Evolutionary conservation across 2,329 filamentous ascomycete genomes (phyloP), one percentile per base, ranked within the genome.

Genomic region (Epichloe coenophiala): DNA sequence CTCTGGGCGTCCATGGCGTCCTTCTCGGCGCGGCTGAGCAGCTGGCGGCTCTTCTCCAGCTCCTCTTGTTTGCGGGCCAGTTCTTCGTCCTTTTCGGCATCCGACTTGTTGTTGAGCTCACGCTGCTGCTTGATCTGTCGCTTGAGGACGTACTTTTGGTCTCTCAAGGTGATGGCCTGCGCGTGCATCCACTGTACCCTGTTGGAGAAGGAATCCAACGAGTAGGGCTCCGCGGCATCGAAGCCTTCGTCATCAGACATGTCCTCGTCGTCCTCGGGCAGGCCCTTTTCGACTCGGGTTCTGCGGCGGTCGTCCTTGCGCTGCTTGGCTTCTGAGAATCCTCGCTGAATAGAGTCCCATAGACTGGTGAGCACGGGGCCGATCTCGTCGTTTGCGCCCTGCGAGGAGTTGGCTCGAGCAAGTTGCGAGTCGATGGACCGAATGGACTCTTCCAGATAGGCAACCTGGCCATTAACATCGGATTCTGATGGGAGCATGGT

Each of bases 81-180:
- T 55, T 85, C 78, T 40, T 76, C 75, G 58, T 85, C 83, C 60
- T 83, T 80, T 54, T 83, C 76, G 19, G 78, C 74, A 57, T 95
- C 88, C 1, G 88, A 89, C 61, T 90, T 90, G 70, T 77, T 89
- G 68, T 95, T 95, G 51, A 96, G 77, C 61, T 95, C 88, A 52
- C 90, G 85, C 68, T 97, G 91, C 64, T 97, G 90, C 69, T 95
- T 91, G 60, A 96, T 91, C 65, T 97, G 90, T 42, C 89, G 81
- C 60, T 91, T 85, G 8, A 97, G 75, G 21, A 95, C 90, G 46
- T 81, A 80, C 63, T 95, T 94, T 63, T 97, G 90, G 59, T 95
- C 87, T 54, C 87, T 83, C 37, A 96, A 72, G 19, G 79, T 79
- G 17, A 83, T 84, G n/a, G 88, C 79, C 52, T 88, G 85, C 40